These are phyloP conservation scores for Ophiostoma perfectum DNA, from an alignment of 2,329 filamentous ascomycete genomes.

Conservation along the genomic window DNA sequence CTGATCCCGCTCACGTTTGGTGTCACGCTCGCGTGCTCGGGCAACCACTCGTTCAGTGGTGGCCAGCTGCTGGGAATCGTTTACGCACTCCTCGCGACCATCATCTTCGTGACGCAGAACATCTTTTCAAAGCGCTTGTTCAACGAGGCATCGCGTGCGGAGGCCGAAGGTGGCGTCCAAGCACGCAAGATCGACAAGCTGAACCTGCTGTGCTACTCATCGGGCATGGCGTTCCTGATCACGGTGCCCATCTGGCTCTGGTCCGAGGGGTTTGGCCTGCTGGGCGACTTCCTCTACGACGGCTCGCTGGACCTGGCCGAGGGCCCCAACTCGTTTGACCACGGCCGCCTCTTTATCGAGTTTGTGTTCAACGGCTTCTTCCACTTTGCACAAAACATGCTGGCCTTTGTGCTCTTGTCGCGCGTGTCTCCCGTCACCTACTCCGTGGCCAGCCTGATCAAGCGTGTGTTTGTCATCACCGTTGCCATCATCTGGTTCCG, in stretches of 20 bases:
- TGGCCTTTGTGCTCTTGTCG: constrained; percentile 87
- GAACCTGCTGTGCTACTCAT: constrained; percentile 95
- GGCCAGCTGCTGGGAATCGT: constrained; percentile 87
- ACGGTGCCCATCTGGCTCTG: constrained; percentile 91
- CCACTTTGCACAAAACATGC: constrained; percentile 92
- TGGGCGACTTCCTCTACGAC: constrained; percentile 73
- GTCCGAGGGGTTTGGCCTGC: constrained; percentile 73
- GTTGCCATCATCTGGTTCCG: constrained; percentile 96
- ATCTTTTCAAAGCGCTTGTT: constrained; percentile 98
- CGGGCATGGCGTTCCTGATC: constrained; percentile 80
- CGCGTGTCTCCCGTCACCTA: constrained; percentile 96
- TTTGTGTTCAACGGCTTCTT: constrained; percentile 96
- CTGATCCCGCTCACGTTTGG: constrained; percentile 85
- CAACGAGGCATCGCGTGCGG: constrained; percentile 83
- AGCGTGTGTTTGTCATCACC: constrained; percentile 93
- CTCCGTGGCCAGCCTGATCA: constrained; percentile 91
- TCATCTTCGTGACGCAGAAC: constrained; percentile 96
- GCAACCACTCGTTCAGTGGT: constrained; percentile 62
- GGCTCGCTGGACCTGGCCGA: constrained; percentile 62
- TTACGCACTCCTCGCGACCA: constrained; percentile 80
- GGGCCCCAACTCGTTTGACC: constrained; percentile 63
- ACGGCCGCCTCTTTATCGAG: constrained; percentile 70
- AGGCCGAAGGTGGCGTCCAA: constrained; percentile 61
- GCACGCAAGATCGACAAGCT: constrained; percentile 89
- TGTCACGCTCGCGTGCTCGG: constrained; percentile 94